phyloP scores from a whole-genome alignment of 192 early-diverging fungal species.

The Dispira simplex region DNA sequence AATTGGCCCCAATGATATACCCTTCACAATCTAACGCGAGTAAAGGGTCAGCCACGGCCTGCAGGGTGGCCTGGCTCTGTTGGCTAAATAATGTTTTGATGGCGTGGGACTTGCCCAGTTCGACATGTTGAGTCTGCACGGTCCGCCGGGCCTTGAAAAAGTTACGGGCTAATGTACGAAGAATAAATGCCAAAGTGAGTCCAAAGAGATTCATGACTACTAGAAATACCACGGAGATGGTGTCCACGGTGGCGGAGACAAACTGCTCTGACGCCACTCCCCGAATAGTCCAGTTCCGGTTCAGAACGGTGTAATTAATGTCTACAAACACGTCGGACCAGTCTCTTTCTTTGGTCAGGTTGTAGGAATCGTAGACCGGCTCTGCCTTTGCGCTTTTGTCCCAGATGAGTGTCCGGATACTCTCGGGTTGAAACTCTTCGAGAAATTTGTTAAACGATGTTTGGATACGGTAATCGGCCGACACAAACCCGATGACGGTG shows the following conservation, averaged over 20 bases:
- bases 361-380: not conserved
- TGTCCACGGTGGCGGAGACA: not conserved
- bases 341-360: not conserved
- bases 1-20: slow-evolving; percentile 5
- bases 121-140: not conserved
- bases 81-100: slow-evolving; percentile 4
- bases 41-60: slow-evolving; percentile 11
- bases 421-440: not conserved
- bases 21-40: slow-evolving; percentile 8
- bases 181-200: not conserved
- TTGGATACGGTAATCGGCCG: not conserved
- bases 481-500: not conserved
- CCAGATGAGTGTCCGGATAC: not conserved
- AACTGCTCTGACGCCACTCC: not conserved
- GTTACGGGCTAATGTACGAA: not conserved
- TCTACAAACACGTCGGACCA: not conserved
- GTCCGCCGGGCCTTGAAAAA: slow-evolving; percentile 3
- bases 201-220: slow-evolving; percentile 4
- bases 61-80: slow-evolving; percentile 10
- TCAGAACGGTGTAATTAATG: not conserved
- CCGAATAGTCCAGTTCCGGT: not conserved
- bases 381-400: not conserved
- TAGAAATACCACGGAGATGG: not conserved
- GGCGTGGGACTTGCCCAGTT: slow-evolving; percentile 3
- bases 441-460: not conserved